These are phyloP conservation scores for Crithidia thermophila DNA, from an alignment of 208 protist genomes.

Conservation along the genomic window DNA sequence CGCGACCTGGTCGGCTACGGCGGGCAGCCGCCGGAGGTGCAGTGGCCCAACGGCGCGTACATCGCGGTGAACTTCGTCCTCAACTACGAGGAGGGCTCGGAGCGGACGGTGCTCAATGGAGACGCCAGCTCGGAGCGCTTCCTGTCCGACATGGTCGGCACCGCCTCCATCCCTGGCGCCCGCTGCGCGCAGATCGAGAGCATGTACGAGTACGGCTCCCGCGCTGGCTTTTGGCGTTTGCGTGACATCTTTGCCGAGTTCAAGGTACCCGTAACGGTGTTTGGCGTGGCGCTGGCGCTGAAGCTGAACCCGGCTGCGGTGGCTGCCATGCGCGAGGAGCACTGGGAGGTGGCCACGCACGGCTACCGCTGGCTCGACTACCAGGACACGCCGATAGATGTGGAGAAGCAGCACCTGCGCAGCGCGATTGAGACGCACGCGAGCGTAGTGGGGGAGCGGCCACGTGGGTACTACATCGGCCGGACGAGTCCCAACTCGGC, in stretches of 20 bases:
- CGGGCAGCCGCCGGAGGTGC: constrained; percentile 17
- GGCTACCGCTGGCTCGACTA: constrained; percentile 40
- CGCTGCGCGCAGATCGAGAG: constrained; percentile 39
- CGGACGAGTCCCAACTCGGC: constrained; percentile 47
- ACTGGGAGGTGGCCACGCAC: constrained; percentile 40
- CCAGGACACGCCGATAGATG: constrained; percentile 7
- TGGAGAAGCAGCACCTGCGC: constrained; percentile 17
- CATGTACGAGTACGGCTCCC: constrained; percentile 49
- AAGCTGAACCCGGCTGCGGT: constrained; percentile 28
- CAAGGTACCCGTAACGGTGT: constrained; percentile 33
- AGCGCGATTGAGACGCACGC: constrained; percentile 30
- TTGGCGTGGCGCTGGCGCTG: constrained; percentile 35
- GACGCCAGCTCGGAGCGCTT: constrained; percentile 30
- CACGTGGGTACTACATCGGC: constrained; percentile 38
- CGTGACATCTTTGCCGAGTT: constrained; percentile 18
- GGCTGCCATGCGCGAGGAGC: constrained; percentile 21
- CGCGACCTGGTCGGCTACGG: constrained; percentile 43
- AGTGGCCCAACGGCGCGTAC: constrained; percentile 29
- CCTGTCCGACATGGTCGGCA: constrained; percentile 36
- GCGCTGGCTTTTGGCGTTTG: constrained; percentile 43
- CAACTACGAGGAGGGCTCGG: constrained; percentile 35
- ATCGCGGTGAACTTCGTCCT: constrained; percentile 41
- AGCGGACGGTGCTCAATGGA: constrained; percentile 33
- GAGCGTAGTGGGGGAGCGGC: constrained; percentile 8
- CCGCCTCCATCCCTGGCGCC: constrained; percentile 10